Evolutionary conservation across 2,329 filamentous ascomycete genomes (phyloP).

Genomic region (Coniochaeta pulveracea): DNA sequence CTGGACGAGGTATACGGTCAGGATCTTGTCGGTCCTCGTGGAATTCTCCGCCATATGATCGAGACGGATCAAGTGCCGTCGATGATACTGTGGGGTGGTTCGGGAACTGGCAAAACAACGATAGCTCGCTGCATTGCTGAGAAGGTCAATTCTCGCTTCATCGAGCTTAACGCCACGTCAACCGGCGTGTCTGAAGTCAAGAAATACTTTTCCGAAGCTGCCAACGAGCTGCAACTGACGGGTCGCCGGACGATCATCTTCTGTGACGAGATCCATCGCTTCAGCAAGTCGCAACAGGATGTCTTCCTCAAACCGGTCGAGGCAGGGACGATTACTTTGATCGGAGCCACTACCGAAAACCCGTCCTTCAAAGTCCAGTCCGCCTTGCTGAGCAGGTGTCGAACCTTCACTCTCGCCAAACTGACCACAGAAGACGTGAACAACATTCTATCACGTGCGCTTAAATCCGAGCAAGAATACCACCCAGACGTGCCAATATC

Average conservation of each 20-base stretch:
- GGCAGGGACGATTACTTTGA: constrained; percentile 77
- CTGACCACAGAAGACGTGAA: constrained; percentile 62
- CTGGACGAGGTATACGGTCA: constrained; percentile 86
- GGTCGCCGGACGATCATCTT: constrained; percentile 92
- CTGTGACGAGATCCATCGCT: constrained; percentile 92
- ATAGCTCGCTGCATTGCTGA: constrained; percentile 85
- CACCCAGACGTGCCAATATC: constrained; percentile 20
- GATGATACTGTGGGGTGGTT: constrained; percentile 87
- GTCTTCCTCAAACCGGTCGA: constrained; percentile 91
- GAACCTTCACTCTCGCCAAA: constrained; percentile 77
- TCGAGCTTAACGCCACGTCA: constrained; percentile 91
- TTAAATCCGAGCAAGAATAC: constrained; percentile 20
- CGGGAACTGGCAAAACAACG: constrained; percentile 78
- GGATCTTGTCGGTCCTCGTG: constrained; percentile 73
- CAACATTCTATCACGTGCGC: constrained; percentile 64
- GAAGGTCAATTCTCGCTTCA: constrained; percentile 72
- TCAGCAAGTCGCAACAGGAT: constrained; percentile 87
- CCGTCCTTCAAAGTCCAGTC: constrained; percentile 87
- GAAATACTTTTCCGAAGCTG: constrained; percentile 78
- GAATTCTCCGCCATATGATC: constrained; percentile 79
- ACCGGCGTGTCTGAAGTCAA: constrained; percentile 85
- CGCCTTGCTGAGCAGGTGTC: constrained; percentile 77
- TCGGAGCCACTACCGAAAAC: constrained; percentile 95
- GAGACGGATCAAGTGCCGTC: constrained; percentile 78
- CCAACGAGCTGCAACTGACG: constrained; percentile 66